Evolutionary conservation across 2,329 filamentous ascomycete genomes (phyloP), one percentile per base, ranked within the genome.

Genomic region (Beauveria asiatica): DNA sequence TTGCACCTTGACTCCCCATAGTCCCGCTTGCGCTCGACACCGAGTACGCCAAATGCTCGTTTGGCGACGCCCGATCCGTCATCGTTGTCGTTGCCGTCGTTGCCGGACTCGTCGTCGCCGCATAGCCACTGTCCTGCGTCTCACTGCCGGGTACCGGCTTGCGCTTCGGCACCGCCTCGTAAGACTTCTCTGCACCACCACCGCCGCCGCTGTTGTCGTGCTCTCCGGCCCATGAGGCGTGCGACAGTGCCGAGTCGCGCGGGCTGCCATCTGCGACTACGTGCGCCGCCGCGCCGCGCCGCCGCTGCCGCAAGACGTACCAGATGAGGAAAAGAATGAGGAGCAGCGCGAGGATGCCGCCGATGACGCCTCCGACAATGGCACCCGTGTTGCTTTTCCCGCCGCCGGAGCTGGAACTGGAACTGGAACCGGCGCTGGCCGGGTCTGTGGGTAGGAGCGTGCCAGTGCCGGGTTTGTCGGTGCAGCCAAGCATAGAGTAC

Each of bases 401-500:
- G 8, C 44, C 37, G 9, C 19, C 9, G 41, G 33, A 37, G 5
- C 33, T 37, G 33, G 30, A 33, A 5, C 30, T 33, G 10, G 33
- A 37, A 37, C 41, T 42, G 41, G 41, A n/a, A 17, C 17, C 41
- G 17, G 17, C 41, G 9, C 16, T 37, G 23, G 48, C 57, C 6
- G 57, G 57, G 19, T 52, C 49, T 9, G 57, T 59, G 17, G 57
- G 48, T 3, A 59, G 39, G 3, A 59, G 49, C 7, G 57, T 59
- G 11, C 37, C 57, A 6, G 41, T 53, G n/a, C 57, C 57, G 30
- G 57, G 13, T 30, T 52, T 59, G 39, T 59, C 57, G 39, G 57
- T 45, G 49, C 57, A 59, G n/a, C 16, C 57, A 19, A 59, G 48
- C n/a, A 59, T 33, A 6, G 57, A 52, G 21, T 52, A 59, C 9